Conservation (phyloP, 495 filamentous ascomycete species). For the Neurospora sp. region DNA sequence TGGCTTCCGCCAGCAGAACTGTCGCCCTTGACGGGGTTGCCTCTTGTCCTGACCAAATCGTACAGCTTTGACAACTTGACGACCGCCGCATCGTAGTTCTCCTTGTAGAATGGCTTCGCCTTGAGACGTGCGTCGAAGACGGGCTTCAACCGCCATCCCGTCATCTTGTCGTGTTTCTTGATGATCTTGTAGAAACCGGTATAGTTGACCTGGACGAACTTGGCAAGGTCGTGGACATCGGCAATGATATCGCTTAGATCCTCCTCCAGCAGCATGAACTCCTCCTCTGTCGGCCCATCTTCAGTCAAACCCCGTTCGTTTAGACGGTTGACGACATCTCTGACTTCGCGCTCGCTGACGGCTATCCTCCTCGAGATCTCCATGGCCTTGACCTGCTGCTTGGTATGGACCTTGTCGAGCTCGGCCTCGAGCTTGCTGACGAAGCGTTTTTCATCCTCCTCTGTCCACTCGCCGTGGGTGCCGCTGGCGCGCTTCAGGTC, state of each 20-base stretch:
- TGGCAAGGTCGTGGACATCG: slow-evolving; percentile 95
- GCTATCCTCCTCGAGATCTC: slow-evolving; percentile 88
- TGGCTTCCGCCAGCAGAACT: slow-evolving; percentile 82
- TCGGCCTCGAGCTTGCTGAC: slow-evolving; percentile 78
- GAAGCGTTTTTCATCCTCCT: slow-evolving; percentile 85
- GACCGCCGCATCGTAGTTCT: slow-evolving; percentile 95
- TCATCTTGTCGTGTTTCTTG: slow-evolving; percentile 99
- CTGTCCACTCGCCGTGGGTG: slow-evolving; percentile 61
- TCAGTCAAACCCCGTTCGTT: slow-evolving; percentile 45
- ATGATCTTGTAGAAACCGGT: slow-evolving; percentile 99
- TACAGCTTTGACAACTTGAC: slow-evolving; percentile 93
- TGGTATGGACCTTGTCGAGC: slow-evolving; percentile 92
- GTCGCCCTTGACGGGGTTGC: slow-evolving; percentile 87
- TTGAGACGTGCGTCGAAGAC: slow-evolving; percentile 89
- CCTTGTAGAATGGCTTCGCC: slow-evolving; percentile 94
- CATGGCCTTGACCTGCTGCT: slow-evolving; percentile 89
- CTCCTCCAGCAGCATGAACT: slow-evolving; percentile 89
- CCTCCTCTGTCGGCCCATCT: slow-evolving; percentile 69
- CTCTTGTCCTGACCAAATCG: slow-evolving; percentile 84
- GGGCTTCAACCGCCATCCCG: slow-evolving; percentile 83
- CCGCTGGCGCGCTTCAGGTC: slow-evolving; percentile 69
- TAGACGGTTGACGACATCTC: slow-evolving; percentile 68
- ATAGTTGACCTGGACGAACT: slow-evolving; percentile 97
- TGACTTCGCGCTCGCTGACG: slow-evolving; percentile 77
- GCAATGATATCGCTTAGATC: slow-evolving; percentile 96